Evolutionary conservation across 139 green algal genomes (phyloP), one percentile per base, ranked within the genome.

Genomic region (Penium margaritaceum): DNA sequence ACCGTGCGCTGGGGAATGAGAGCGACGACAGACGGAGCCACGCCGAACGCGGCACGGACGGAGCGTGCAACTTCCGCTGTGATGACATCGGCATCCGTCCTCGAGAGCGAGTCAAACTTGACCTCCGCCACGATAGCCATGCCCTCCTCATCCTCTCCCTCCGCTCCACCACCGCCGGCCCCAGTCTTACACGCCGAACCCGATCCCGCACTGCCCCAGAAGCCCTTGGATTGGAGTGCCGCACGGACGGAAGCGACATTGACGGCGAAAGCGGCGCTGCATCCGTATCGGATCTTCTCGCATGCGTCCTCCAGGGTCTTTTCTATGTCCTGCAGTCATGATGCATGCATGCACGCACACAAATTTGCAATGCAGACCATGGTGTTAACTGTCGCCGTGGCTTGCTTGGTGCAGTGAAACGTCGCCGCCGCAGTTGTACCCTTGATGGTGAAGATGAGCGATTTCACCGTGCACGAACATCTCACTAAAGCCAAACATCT

Each of bases 81-180:
- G 5, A 58, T 1, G 17, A 29, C 55, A 29, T 32, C 24, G 15
- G 39, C 14, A 24, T 70, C 32, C 19, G 21, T n/a, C n/a, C 12
- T 35, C 30, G 57, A 60, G 32, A 77, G 14, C 7, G 24, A 29
- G 1, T 29, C 19, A 14, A 27, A 36, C 6, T 41, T 38, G 24
- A 77, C 55, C 46, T 77, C 70, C 17, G 63, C 70, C 32, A 77
- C 70, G 21, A 77, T 27, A 19, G 70, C 70, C 9, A 77, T 14
- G 2, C 15, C 32, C 57, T 77, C 58, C 66, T 74, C 36, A 15
- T 60, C 33, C 34, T 51, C 44, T 51, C 39, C 39, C 41, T n/a
- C 41, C 41, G 0, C 7, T 9, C 27, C 41, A 43, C 30, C 38
- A 27, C 41, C 66, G 24, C 30, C 36, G 24, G 29, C 51, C 51